A percentile compares a stretch with the other conserved stretches of the same genome.
These are phyloP conservation scores for Apiospora koreana DNA, from an alignment of 2,329 filamentous ascomycete genomes.

Conservation along the genomic window DNA sequence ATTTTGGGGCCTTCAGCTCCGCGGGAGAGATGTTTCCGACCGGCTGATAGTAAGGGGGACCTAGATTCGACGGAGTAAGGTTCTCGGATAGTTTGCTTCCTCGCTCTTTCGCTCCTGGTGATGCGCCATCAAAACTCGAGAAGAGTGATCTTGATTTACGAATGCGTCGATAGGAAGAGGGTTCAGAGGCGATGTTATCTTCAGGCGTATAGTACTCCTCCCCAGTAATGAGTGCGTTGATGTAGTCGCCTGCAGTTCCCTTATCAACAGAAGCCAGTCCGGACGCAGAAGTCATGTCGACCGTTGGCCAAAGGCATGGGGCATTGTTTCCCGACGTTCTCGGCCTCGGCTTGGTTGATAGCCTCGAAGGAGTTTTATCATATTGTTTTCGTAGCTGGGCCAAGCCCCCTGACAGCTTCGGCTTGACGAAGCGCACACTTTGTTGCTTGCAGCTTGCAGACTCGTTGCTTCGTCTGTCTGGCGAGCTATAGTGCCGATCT, in stretches of 20 bases:
- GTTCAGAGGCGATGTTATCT: conserved; percentile 48
- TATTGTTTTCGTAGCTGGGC: not conserved
- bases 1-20: conserved; percentile 49
- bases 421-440: conserved; percentile 56
- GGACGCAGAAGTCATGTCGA: conserved; percentile 22
- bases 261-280: conserved; percentile 30
- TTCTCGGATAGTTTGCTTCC: not conserved
- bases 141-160: conserved; percentile 60
- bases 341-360: conserved; percentile 7
- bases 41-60: not conserved
- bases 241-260: conserved; percentile 36
- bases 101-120: conserved; percentile 1
- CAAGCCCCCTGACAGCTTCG: conserved; percentile 12
- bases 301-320: conserved; percentile 15
- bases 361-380: conserved; percentile 10
- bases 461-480: conserved; percentile 21
- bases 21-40: conserved; percentile 32
- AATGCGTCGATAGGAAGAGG: conserved; percentile 50
- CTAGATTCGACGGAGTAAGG: not conserved
- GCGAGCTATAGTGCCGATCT: conserved; percentile 19
- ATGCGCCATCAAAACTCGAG: conserved; percentile 28
- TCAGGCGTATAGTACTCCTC: conserved; percentile 49
- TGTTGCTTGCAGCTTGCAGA: conserved; percentile 43
- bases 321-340: conserved; percentile 8
- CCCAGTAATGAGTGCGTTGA: conserved; percentile 37